phyloP scores from a whole-genome alignment of 176 grass and related monocot species.

The Musa schizocarpa region DNA sequence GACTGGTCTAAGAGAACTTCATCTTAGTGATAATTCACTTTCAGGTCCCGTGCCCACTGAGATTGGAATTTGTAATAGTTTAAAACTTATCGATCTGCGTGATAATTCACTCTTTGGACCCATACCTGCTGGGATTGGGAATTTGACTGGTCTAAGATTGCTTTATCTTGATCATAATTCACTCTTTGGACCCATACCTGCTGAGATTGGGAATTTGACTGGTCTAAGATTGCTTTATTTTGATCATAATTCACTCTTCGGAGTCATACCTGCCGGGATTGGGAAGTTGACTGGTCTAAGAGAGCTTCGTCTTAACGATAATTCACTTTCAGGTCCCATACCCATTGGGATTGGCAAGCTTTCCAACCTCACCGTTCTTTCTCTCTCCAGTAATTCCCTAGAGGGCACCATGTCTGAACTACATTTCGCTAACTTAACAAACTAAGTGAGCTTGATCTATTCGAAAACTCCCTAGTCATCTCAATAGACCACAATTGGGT shows the following conservation, averaged over 20 bases:
- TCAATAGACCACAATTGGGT: slow-evolving; percentile 2
- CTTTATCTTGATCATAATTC: neutral
- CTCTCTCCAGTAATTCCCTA: neutral
- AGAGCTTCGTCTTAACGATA: neutral
- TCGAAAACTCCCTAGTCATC: slow-evolving; percentile 13
- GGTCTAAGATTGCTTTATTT: neutral
- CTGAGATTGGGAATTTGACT: neutral
- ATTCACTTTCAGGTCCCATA: neutral
- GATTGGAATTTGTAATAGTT: too few relatives aligned
- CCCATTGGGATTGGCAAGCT: slow-evolving; percentile 1
- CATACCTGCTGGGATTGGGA: too few relatives aligned
- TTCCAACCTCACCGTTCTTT: neutral
- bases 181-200: neutral
- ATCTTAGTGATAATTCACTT: too few relatives aligned
- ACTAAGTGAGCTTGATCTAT: slow-evolving; percentile 7
- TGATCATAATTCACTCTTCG: neutral
- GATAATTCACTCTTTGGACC: too few relatives aligned
- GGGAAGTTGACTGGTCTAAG: neutral
- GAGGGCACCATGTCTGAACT: neutral
- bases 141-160: too few relatives aligned
- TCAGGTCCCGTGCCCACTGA: too few relatives aligned
- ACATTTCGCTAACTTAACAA: neutral
- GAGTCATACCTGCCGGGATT: neutral
- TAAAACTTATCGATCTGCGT: too few relatives aligned
- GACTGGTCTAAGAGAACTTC: too few relatives aligned